A percentile compares a stretch with the other conserved stretches of the same genome.
phyloP scores from a whole-genome alignment of 805 yeast genomes.

The Starmerella apis region DNA sequence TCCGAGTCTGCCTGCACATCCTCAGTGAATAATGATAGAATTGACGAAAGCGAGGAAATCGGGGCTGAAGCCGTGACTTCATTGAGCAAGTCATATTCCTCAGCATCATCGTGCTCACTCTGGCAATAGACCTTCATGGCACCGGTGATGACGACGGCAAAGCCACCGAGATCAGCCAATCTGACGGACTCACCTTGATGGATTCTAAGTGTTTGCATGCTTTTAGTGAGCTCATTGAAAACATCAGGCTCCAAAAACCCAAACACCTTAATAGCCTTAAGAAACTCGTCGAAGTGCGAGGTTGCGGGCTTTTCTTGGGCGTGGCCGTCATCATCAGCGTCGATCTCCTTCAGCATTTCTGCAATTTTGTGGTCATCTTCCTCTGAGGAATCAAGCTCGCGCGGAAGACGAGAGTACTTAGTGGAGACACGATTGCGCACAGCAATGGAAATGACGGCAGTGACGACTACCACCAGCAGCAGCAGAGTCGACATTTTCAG shows the following conservation, averaged over 20 bases:
- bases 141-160: conserved; percentile 89
- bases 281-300: conserved; percentile 75
- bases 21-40: conserved; percentile 61
- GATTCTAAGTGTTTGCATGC: conserved; percentile 79
- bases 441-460: conserved; percentile 37
- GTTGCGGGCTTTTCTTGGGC: conserved; percentile 38
- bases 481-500: conserved; percentile 23
- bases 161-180: conserved; percentile 68
- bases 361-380: conserved; percentile 34
- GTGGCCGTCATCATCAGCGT: conserved; percentile 27
- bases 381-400: conserved; percentile 29
- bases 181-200: conserved; percentile 65
- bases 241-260: conserved; percentile 87
- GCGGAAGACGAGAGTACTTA: conserved; percentile 47
- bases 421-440: conserved; percentile 57
- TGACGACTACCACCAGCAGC: conserved; percentile 26
- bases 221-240: conserved; percentile 82
- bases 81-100: conserved; percentile 62
- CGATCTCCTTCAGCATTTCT: conserved; percentile 35
- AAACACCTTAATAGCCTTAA: conserved; percentile 83
- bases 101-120: conserved; percentile 33
- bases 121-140: conserved; percentile 49
- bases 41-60: conserved; percentile 68
- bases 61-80: conserved; percentile 79
- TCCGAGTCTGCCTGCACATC: conserved; percentile 29